Evolutionary conservation across 2,329 filamentous ascomycete species (phyloP).

Genomic region (Botrytis fabae): DNA sequence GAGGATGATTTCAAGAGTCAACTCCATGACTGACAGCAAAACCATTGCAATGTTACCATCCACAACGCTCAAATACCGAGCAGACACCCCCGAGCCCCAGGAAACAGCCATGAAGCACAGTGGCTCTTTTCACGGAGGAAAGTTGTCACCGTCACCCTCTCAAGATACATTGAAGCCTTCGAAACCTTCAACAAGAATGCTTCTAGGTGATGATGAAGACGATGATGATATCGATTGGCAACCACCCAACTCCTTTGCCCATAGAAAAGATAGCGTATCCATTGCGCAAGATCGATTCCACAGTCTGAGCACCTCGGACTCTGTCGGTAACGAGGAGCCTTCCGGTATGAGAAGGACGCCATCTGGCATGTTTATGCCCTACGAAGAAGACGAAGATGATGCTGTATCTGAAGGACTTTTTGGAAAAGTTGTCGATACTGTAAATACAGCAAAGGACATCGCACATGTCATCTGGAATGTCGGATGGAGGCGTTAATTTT

Average conservation of each 20-base stretch:
- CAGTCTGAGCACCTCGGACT: slow-evolving; percentile 32
- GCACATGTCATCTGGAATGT: slow-evolving; percentile 71
- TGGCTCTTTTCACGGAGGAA: slow-evolving; percentile 46
- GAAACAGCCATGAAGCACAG: slow-evolving; percentile 65
- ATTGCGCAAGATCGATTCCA: slow-evolving; percentile 37
- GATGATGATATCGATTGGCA: slow-evolving; percentile 54
- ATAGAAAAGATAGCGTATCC: slow-evolving; percentile 38
- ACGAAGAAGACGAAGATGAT: slow-evolving; percentile 70
- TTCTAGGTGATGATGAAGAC: slow-evolving; percentile 55
- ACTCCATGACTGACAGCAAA: slow-evolving; percentile 59
- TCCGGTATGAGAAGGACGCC: slow-evolving; percentile 72
- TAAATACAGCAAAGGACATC: slow-evolving; percentile 71
- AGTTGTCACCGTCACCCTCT: slow-evolving; percentile 65
- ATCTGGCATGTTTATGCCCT: slow-evolving; percentile 91
- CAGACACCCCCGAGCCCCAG: slow-evolving; percentile 60
- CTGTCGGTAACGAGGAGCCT: slow-evolving; percentile 44
- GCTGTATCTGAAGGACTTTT: slow-evolving; percentile 56
- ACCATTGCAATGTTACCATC: slow-evolving; percentile 68
- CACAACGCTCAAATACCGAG: slow-evolving; percentile 63
- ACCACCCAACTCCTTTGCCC: slow-evolving; percentile 35
- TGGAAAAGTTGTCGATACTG: slow-evolving; percentile 43
- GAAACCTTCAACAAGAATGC: slow-evolving; percentile 58
- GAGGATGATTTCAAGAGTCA: slow-evolving; percentile 44
- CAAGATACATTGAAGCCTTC: slow-evolving; percentile 77
- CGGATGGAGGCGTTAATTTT: slow-evolving; percentile 39